phyloP scores from a whole-genome alignment of 2,329 filamentous ascomycete genomes.

The Hypoxylon sp. region DNA sequence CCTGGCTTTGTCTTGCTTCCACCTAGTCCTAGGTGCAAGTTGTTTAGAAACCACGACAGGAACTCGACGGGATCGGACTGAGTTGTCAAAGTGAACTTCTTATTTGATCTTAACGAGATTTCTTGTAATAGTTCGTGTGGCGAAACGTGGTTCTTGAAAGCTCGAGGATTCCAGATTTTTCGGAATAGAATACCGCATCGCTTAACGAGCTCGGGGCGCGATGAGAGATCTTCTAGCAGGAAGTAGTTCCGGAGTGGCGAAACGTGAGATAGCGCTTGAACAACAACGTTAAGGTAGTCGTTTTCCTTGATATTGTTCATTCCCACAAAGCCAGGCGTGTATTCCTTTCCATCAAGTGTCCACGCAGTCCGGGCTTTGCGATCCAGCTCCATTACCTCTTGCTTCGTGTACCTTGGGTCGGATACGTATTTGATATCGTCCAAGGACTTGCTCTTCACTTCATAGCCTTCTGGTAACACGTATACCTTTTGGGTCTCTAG shows the following conservation, averaged over 20 bases:
- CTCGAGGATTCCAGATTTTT: conserved; percentile 97
- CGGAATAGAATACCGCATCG: conserved; percentile 90
- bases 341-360: conserved; percentile 86
- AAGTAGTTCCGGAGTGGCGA: conserved; percentile 90
- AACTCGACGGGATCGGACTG: conserved; percentile 98
- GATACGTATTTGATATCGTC: conserved; percentile 99
- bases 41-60: conserved; percentile 96
- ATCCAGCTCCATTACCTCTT: conserved; percentile 85
- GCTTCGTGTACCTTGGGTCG: conserved; percentile 85
- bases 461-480: conserved; percentile 95
- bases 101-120: conserved; percentile 88
- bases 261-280: conserved; percentile 92
- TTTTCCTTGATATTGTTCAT: conserved; percentile 99
- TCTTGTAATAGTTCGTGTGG: conserved; percentile 97
- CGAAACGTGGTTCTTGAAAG: conserved; percentile 96
- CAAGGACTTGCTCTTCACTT: conserved; percentile 92
- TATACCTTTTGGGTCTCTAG: conserved; percentile 93
- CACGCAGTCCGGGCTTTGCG: conserved; percentile 72
- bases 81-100: conserved; percentile 88
- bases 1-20: conserved; percentile 88
- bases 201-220: conserved; percentile 82
- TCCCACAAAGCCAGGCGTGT: conserved; percentile 93
- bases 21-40: conserved; percentile 90
- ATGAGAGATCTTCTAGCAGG: conserved; percentile 84
- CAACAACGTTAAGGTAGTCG: conserved; percentile 96